Percentiles rank a stretch among this genome's conserved stretches.
Evolutionary conservation across 2,329 filamentous ascomycete genomes (phyloP).

Genomic region (Stagonosporopsis chrysanthemi): DNA sequence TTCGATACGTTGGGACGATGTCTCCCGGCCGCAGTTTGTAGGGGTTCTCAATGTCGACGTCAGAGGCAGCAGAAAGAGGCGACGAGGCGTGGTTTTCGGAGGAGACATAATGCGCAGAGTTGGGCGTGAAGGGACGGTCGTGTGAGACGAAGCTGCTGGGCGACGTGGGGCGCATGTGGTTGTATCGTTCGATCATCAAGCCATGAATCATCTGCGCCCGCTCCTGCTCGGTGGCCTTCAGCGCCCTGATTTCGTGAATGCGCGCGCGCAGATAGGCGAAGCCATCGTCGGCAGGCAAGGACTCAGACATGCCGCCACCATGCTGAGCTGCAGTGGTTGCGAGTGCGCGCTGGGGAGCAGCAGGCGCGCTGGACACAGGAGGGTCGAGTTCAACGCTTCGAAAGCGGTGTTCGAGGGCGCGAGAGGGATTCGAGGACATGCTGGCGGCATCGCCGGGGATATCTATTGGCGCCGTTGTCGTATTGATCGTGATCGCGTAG

Average conservation of each 20-base stretch:
- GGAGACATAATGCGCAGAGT: constrained; percentile 45
- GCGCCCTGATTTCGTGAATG: constrained; percentile 57
- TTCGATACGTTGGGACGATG: constrained; percentile 42
- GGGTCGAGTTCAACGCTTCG: constrained; percentile 35
- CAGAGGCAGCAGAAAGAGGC: constrained; percentile 44
- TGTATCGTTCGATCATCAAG: constrained; percentile 59
- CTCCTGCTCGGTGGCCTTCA: constrained; percentile 56
- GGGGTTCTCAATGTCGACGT: constrained; percentile 44
- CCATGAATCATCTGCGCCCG: constrained; percentile 59
- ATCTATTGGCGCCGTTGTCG: constrained; percentile 34
- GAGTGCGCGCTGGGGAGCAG: constrained; percentile 21
- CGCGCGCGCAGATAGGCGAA: constrained; percentile 57
- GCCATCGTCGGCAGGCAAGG: constrained; percentile 59
- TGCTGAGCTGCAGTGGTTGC: constrained; percentile 26
- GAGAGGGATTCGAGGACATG: constrained; percentile 46
- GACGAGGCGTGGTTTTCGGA: constrained; percentile 46
- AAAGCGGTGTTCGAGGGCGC: constrained; percentile 38
- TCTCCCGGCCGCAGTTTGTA: constrained; percentile 47
- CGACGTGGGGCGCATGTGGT: constrained; percentile 46
- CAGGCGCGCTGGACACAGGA: constrained; percentile 34
- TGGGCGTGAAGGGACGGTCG: constrained; percentile 50
- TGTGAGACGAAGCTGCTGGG: constrained; percentile 50
- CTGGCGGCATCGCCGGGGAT: constrained; percentile 25
- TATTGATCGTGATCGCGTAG: constrained; percentile 4
- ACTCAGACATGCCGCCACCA: constrained; percentile 42